Evolutionary conservation across 1,139 yeast genomes (phyloP), one percentile per base, ranked within the genome.

Genomic region (Sugiyamaella pinicola): DNA sequence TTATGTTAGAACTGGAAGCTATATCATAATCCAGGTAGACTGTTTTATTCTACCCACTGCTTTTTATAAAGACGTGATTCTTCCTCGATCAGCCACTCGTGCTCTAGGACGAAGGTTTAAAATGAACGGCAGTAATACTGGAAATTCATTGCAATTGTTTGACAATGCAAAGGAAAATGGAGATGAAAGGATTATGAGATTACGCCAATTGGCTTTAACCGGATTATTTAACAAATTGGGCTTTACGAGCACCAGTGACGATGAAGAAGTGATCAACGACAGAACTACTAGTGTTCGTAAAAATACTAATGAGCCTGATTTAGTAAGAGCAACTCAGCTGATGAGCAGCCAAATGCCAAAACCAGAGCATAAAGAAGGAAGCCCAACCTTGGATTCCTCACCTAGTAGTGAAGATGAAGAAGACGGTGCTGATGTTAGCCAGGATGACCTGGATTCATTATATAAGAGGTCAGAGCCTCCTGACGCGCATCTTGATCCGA

Each of bases 371-470:
- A 29, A 7, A 2, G 44, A 39, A n/a, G n/a, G 35, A 18, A 18
- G 19, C n/a, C n/a, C n/a, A 34, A 6, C 35, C 21, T n/a, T 21
- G 29, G 31, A 19, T 9, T 28, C 51, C 4, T 15, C 39, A 18
- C 18, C 41, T 40, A 19, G 64, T 55, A 17, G 8, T 35, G 22
- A 35, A 3, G 66, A 60, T 13, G 64, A 58, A 7, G 71, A 68
- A 28, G 72, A 67, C 10, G 78, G 75, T 6, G 58, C 38, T 5
- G 81, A 80, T 29, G 72, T 87, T 55, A 77, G 80, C 55, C 67
- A 87, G 39, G 90, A 88, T 61, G 96, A 91, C 64, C 72, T 93
- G 41, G 85, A 85, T 60, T 79, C 84, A 50, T 80, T 91, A 55
- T 91, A 91, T 66, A 80, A 79, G 57, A 79, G 84, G 8, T 81